Conservation (phyloP, 2,329 filamentous ascomycete species). For the Microsporum canis region DNA sequence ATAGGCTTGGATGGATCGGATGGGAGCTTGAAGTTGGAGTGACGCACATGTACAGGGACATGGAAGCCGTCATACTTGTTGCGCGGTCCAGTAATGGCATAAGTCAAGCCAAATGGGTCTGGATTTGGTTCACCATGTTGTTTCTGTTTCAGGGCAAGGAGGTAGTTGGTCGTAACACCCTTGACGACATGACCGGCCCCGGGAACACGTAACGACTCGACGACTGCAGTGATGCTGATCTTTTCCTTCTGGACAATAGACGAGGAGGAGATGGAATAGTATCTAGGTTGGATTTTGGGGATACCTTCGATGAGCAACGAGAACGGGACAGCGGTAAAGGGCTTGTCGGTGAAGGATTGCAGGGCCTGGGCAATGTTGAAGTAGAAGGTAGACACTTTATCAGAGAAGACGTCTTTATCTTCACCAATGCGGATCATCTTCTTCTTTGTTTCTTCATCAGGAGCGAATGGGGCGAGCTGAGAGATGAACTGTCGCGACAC, state of each 20-base stretch:
- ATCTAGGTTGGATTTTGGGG: slow-evolving; percentile 90
- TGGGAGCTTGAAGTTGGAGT: slow-evolving; percentile 98
- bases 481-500: slow-evolving; percentile 93
- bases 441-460: slow-evolving; percentile 69
- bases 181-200: slow-evolving; percentile 70
- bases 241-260: slow-evolving; percentile 88
- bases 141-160: slow-evolving; percentile 89
- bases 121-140: slow-evolving; percentile 68
- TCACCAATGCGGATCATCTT: slow-evolving; percentile 80
- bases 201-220: slow-evolving; percentile 70
- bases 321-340: slow-evolving; percentile 80
- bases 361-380: slow-evolving; percentile 86
- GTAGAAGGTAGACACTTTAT: slow-evolving; percentile 67
- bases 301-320: slow-evolving; percentile 88
- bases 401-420: slow-evolving; percentile 92
- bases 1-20: slow-evolving; percentile 88
- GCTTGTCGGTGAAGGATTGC: slow-evolving; percentile 58
- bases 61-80: slow-evolving; percentile 97
- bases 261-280: slow-evolving; percentile 98
- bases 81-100: slow-evolving; percentile 75
- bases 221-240: slow-evolving; percentile 88
- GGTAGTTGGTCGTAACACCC: slow-evolving; percentile 93
- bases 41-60: slow-evolving; percentile 87
- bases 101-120: slow-evolving; percentile 71
- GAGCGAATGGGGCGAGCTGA: slow-evolving; percentile 77